These are phyloP conservation scores for Ascobolus immersus DNA, from an alignment of 495 filamentous ascomycete species.

Conservation along the genomic window DNA sequence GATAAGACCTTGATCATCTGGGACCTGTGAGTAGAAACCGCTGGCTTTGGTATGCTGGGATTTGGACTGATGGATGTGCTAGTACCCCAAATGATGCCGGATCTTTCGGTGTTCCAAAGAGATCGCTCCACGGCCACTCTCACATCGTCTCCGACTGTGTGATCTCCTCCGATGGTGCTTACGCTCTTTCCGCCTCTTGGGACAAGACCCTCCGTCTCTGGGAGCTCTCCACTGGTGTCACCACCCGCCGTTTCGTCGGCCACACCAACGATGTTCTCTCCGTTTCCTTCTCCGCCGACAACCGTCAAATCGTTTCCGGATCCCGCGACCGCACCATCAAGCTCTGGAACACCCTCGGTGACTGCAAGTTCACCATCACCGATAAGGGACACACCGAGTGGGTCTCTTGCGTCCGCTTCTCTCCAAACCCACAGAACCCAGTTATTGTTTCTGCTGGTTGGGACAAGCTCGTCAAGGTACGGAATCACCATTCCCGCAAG, in stretches of 20 bases:
- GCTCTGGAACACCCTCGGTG: constrained; percentile 99
- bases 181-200: constrained; percentile 96
- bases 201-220: constrained; percentile 99
- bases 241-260: constrained; percentile 92
- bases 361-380: constrained; percentile 99
- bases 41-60: not conserved
- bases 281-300: constrained; percentile 99
- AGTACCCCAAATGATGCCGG: constrained; percentile 70
- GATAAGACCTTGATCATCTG: constrained; percentile 99
- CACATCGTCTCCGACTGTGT: constrained; percentile 99
- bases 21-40: constrained; percentile 39
- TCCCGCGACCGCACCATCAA: constrained; percentile 97
- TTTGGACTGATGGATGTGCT: not conserved
- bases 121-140: constrained; percentile 90
- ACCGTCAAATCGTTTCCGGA: constrained; percentile 98
- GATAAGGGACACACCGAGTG: constrained; percentile 99
- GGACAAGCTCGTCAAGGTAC: constrained; percentile 99
- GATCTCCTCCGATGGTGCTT: constrained; percentile 98
- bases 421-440: constrained; percentile 98
- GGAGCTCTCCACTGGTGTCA: constrained; percentile 89
- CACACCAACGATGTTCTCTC: constrained; percentile 99
- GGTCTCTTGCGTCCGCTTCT: constrained; percentile 98
- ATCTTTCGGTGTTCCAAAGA: constrained; percentile 93
- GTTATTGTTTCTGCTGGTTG: constrained; percentile 97
- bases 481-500: constrained; percentile 15